A percentile compares a stretch with the other conserved stretches of the same genome.
phyloP scores from a whole-genome alignment of 2,329 filamentous ascomycete genomes.

The Penicillium crustosum region DNA sequence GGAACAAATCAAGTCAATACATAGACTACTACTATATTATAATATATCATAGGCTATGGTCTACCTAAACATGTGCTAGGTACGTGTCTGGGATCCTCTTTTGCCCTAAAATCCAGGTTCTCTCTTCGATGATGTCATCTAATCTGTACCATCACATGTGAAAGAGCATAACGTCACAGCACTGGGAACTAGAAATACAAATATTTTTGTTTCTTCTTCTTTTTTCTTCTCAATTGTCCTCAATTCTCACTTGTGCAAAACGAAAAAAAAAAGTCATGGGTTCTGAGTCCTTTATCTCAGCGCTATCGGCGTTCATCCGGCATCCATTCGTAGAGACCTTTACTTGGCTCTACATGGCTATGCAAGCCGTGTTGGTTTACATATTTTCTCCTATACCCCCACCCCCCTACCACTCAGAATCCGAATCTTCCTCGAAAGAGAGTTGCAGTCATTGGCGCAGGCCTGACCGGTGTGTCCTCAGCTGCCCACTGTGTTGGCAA shows the following conservation, averaged over 20 bases:
- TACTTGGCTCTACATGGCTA: conserved; percentile 31
- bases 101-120: background rate
- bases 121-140: background rate
- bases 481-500: conserved; percentile 82
- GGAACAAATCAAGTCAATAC: background rate
- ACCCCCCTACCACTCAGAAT: conserved; percentile 56
- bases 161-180: conserved; percentile 1
- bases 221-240: background rate
- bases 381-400: conserved; percentile 71
- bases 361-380: conserved; percentile 33
- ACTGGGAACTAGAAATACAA: background rate
- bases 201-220: background rate
- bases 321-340: conserved; percentile 35
- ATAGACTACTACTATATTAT: background rate
- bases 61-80: background rate
- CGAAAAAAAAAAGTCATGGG: background rate
- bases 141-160: background rate
- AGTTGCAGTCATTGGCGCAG: conserved; percentile 68
- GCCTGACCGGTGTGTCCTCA: conserved; percentile 73
- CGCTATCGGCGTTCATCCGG: conserved; percentile 24
- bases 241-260: background rate
- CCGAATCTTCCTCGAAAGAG: conserved; percentile 50
- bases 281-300: conserved; percentile 9
- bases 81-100: background rate
- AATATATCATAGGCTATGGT: background rate